A percentile compares a stretch with the other conserved stretches of the same genome.
These are phyloP conservation scores for Trichophyton schoenleinii DNA, from an alignment of 2,329 filamentous ascomycete species.

Conservation along the genomic window DNA sequence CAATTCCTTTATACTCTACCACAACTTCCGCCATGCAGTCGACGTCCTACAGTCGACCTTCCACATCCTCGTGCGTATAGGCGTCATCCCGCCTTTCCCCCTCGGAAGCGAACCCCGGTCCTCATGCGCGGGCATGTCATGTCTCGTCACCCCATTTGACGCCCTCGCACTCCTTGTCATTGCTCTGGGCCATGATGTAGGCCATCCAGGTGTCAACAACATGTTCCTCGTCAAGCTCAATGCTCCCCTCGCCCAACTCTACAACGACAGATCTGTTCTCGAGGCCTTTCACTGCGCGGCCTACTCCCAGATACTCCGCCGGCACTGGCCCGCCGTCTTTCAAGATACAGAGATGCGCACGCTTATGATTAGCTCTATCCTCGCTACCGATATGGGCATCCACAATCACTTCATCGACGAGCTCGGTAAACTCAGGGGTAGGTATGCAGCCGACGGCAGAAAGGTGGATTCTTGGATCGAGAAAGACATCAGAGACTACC, in stretches of 20 bases:
- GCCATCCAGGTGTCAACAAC: conserved; percentile 96
- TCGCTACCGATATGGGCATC: conserved; percentile 93
- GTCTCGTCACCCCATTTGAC: conserved; percentile 72
- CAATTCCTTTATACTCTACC: conserved; percentile 90
- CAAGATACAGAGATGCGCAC: conserved; percentile 67
- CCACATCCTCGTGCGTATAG: conserved; percentile 71
- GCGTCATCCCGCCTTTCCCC: conserved; percentile 59
- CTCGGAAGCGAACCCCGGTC: conserved; percentile 20
- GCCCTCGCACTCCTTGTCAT: conserved; percentile 80
- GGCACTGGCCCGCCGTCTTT: conserved; percentile 80
- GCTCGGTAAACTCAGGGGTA: conserved; percentile 67
- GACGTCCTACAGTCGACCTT: conserved; percentile 93
- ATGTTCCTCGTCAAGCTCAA: conserved; percentile 87
- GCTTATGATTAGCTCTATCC: conserved; percentile 92
- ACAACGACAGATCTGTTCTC: conserved; percentile 91
- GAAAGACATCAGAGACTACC: conserved; percentile 62
- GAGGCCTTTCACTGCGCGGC: conserved; percentile 97
- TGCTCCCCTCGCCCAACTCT: conserved; percentile 82
- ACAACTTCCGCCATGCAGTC: conserved; percentile 95
- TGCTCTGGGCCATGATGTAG: conserved; percentile 95
- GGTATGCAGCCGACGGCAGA: conserved; percentile 53
- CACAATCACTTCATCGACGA: conserved; percentile 96
- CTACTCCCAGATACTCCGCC: conserved; percentile 85
- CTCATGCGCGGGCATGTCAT: conserved; percentile 52
- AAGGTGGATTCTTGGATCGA: conserved; percentile 61